Evolutionary conservation across 2,329 filamentous ascomycete genomes (phyloP).

Genomic region (Xylariaceae sp.): DNA sequence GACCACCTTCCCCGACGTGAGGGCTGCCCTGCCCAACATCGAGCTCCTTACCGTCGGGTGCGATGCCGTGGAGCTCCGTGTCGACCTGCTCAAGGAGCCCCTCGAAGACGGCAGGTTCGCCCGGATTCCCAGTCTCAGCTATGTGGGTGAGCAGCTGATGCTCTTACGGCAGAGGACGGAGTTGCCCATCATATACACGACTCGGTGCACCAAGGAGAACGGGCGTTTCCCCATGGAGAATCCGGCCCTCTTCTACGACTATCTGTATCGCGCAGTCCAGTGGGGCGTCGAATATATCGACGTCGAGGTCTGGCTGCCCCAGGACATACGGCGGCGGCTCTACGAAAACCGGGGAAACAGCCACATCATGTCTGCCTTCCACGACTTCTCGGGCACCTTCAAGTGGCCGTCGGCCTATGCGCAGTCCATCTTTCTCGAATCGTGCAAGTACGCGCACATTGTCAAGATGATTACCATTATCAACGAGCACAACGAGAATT

Average conservation of each 20-base stretch:
- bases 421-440: conserved; percentile 64
- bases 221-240: conserved; percentile 81
- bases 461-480: conserved; percentile 89
- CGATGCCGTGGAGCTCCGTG: conserved; percentile 78
- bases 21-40: conserved; percentile 74
- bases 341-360: conserved; percentile 69
- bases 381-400: conserved; percentile 80
- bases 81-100: conserved; percentile 74
- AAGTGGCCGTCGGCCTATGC: conserved; percentile 74
- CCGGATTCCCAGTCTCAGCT: conserved; percentile 69
- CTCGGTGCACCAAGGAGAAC: conserved; percentile 74
- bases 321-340: conserved; percentile 62
- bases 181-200: conserved; percentile 86
- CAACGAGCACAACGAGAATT: conserved; percentile 77
- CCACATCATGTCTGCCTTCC: conserved; percentile 86
- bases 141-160: conserved; percentile 84
- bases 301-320: conserved; percentile 81
- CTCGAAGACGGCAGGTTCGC: conserved; percentile 56
- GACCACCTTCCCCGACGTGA: conserved; percentile 82
- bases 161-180: conserved; percentile 76
- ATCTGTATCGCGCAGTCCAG: conserved; percentile 77
- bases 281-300: conserved; percentile 91
- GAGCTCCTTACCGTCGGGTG: conserved; percentile 83
- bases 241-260: conserved; percentile 67
- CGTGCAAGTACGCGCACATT: conserved; percentile 71